Evolutionary conservation across 2,329 filamentous ascomycete genomes (phyloP), one percentile per base, ranked within the genome.

Genomic region (Aspergillus fructus): DNA sequence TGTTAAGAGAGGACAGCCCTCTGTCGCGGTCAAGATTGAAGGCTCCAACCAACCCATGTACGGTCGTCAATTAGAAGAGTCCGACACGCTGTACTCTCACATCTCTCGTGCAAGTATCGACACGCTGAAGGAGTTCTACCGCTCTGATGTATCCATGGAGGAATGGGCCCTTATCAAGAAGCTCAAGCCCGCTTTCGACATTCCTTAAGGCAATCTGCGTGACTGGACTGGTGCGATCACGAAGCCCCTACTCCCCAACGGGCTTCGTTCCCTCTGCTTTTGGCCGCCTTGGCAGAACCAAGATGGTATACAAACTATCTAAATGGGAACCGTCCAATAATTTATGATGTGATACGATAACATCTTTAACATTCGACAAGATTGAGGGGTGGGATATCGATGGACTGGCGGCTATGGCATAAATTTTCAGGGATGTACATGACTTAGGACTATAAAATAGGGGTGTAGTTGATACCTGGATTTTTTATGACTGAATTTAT

Each of bases 11-110:
- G 93, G 93, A 52, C 90, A 96, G 71, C 94, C 96, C n/a, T 96
- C 92, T 1, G 96, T 99, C 9, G 94, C 94, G 19, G 83, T 99
- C 80, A 99, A 99, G 83, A 96, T 99, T 68, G 96, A 99, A 79
- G 93, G 92, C 53, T 79, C 88, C 58, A 91, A 93, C 73, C 94
- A 99, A 80, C 96, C 94, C 15, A 85, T 89, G 58, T 99, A 99
- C 72, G 94, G 94, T 58, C 89, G 94, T 60, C 94, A 99, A 62
- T 85, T 99, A 50, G 94, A 99, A 76, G 93, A 99, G 75, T 85
- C 86, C 62, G 94, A 99, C 74, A 83, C 79, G 1, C 82, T 99
- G 13, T 97, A 97, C 83, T 93, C 89, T 64, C 82, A 89, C 59
- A 91, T 99, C 68, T 94, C 90, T 43, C 85, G 94, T 65, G 83